phyloP scores from a whole-genome alignment of 192 early-diverging fungal genomes.

The Coemansia sp. region DNA sequence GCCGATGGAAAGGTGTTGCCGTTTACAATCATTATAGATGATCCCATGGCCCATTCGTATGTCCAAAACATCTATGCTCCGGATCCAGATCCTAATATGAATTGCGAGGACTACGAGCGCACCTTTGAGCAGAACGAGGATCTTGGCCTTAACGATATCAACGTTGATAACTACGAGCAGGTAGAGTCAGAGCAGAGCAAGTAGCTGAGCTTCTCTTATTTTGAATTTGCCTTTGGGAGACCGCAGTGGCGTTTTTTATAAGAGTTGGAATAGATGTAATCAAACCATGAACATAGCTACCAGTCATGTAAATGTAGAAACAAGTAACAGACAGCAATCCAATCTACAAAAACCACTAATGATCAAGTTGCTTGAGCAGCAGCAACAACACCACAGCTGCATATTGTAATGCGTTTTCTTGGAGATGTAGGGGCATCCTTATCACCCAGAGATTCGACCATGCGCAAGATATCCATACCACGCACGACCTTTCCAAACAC shows the following conservation, averaged over 20 bases:
- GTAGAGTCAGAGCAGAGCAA: not conserved
- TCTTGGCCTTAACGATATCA: constrained; percentile 88
- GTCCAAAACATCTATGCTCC: constrained; percentile 93
- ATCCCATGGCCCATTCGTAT: constrained; percentile 89
- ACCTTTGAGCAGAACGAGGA: constrained; percentile 86
- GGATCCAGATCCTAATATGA: constrained; percentile 94
- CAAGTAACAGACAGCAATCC: no score
- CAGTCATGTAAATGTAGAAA: no score
- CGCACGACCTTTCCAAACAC: constrained; percentile 75
- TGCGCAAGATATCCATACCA: constrained; percentile 82
- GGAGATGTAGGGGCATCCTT: constrained; percentile 26
- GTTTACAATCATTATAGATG: constrained; percentile 81
- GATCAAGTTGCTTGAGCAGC: no score
- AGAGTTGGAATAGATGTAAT: no score
- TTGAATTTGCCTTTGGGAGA: not conserved
- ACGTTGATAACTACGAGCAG: constrained; percentile 65
- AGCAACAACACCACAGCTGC: constrained; percentile 16
- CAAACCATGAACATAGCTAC: no score
- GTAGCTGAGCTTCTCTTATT: not conserved
- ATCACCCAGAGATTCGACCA: constrained; percentile 63
- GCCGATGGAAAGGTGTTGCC: constrained; percentile 57
- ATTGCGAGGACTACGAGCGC: constrained; percentile 77
- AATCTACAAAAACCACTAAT: no score
- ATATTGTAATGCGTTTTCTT: constrained; percentile 31
- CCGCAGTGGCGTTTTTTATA: no score